Evolutionary conservation across 305 asterid genomes (phyloP).

Genomic region (Stenogyne calaminthoides): DNA sequence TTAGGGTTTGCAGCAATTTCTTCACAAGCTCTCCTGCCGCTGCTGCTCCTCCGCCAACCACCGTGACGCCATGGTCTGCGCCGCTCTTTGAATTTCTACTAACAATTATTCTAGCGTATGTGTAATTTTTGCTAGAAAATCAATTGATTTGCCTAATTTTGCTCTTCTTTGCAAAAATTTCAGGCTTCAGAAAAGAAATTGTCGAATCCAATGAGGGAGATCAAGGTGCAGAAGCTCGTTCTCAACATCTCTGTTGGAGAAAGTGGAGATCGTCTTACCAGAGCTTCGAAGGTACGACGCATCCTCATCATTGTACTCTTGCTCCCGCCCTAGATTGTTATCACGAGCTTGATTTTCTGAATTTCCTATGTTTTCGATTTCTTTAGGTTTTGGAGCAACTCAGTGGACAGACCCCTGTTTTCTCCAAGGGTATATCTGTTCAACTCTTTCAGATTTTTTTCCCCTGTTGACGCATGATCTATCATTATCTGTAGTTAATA

Average conservation of each 20-base stretch:
- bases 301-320: neutral
- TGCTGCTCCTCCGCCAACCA: slow-evolving; percentile 32
- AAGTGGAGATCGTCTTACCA: slow-evolving; percentile 89
- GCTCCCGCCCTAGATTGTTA: neutral
- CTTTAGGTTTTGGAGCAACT: slow-evolving; percentile 83
- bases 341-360: neutral
- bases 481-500: neutral
- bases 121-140: neutral
- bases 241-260: slow-evolving; percentile 88
- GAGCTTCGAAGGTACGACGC: slow-evolving; percentile 74
- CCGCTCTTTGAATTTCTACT: neutral
- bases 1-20: neutral
- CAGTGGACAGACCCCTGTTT: slow-evolving; percentile 81
- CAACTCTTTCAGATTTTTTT: neutral
- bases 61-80: slow-evolving; percentile 37
- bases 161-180: neutral
- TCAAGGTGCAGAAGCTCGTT: slow-evolving; percentile 84
- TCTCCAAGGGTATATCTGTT: slow-evolving; percentile 46
- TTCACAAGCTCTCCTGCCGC: slow-evolving; percentile 22
- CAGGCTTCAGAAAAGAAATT: slow-evolving; percentile 80
- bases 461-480: neutral
- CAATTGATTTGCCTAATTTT: neutral
- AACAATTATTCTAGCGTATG: neutral
- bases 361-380: neutral
- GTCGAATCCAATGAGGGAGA: slow-evolving; percentile 83